phyloP scores from a whole-genome alignment of 768 basidiomycete genomes.

The Lentinula lateritia region DNA sequence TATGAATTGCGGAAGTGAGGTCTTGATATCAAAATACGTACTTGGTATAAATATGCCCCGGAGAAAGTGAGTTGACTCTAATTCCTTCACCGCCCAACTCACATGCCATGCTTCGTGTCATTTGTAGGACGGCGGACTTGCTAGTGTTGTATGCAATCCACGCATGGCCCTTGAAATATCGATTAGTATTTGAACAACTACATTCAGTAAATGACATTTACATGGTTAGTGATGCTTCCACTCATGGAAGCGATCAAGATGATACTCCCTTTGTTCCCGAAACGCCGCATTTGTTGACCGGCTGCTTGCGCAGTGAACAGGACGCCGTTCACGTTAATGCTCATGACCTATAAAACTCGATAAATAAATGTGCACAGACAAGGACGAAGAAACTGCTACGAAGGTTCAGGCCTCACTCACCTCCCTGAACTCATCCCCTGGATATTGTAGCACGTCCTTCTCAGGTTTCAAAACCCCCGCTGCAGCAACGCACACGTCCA shows the following conservation, averaged over 20 bases:
- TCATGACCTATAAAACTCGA: conserved; percentile 42
- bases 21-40: conserved; percentile 18
- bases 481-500: conserved; percentile 76
- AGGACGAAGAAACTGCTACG: not conserved
- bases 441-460: conserved; percentile 61
- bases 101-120: conserved; percentile 79
- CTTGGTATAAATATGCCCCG: conserved; percentile 72
- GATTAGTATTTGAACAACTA: not conserved
- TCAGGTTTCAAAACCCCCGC: conserved; percentile 64
- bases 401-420: conserved; percentile 24
- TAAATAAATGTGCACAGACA: not conserved
- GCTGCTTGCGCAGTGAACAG: conserved; percentile 62
- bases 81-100: conserved; percentile 64
- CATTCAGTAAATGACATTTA: conserved; percentile 17
- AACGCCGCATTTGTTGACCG: conserved; percentile 55
- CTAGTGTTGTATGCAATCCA: conserved; percentile 76
- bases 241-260: conserved; percentile 66
- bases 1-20: not conserved
- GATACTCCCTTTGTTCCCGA: conserved; percentile 52
- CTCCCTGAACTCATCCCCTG: conserved; percentile 58
- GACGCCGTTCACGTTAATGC: conserved; percentile 63
- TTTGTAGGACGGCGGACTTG: conserved; percentile 75
- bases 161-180: conserved; percentile 49
- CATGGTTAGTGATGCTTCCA: conserved; percentile 53
- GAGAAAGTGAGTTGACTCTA: conserved; percentile 72